Percentiles rank a stretch among this genome's conserved stretches.
phyloP scores from a whole-genome alignment of 495 filamentous ascomycete genomes.

The Choiromyces venosus region DNA sequence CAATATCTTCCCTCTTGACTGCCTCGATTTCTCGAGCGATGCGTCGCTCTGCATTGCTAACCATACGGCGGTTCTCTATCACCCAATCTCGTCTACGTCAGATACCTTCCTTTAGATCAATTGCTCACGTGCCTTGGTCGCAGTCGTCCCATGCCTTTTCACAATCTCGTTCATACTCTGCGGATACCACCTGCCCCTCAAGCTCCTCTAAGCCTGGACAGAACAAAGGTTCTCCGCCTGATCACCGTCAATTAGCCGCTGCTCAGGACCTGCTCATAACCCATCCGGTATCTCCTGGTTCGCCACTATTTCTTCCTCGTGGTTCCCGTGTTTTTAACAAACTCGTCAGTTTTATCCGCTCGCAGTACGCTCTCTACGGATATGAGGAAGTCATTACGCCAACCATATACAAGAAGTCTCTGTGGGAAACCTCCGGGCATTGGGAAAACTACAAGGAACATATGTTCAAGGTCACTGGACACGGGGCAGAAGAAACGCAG shows the following conservation, averaged over 20 bases:
- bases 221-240: slow-evolving; percentile 2
- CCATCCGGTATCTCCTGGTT: slow-evolving; percentile 75
- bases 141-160: neutral
- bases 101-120: neutral
- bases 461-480: slow-evolving; percentile 81
- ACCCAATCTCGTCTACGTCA: neutral
- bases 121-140: neutral
- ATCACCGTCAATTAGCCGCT: slow-evolving; percentile 68
- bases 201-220: neutral
- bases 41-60: neutral
- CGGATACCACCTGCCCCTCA: neutral
- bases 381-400: slow-evolving; percentile 90
- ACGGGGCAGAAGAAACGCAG: slow-evolving; percentile 44
- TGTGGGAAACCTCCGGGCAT: slow-evolving; percentile 87
- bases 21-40: neutral
- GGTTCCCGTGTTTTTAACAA: slow-evolving; percentile 85
- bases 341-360: slow-evolving; percentile 74
- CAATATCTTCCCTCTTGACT: neutral
- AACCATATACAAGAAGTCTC: slow-evolving; percentile 83
- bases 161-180: no score
- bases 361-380: slow-evolving; percentile 80
- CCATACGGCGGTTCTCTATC: neutral
- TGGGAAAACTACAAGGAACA: slow-evolving; percentile 92
- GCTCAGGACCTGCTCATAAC: slow-evolving; percentile 73
- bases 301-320: slow-evolving; percentile 79